These are phyloP conservation scores for Tuber borchii DNA, from an alignment of 495 filamentous ascomycete species.

Conservation along the genomic window DNA sequence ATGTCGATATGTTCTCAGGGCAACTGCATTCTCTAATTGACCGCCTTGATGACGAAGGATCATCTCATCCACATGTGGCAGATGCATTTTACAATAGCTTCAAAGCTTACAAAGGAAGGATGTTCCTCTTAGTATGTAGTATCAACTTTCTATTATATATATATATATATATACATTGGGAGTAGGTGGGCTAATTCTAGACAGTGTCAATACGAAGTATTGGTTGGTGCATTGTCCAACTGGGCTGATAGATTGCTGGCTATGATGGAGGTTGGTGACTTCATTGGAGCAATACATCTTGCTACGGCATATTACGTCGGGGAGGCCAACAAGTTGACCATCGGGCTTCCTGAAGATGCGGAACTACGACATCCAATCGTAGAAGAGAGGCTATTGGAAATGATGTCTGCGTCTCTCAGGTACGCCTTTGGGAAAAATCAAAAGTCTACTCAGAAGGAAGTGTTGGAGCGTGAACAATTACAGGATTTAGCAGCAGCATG, in stretches of 20 bases:
- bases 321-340: conserved; percentile 78
- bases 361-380: conserved; percentile 70
- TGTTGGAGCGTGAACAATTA: conserved; percentile 54
- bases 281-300: conserved; percentile 79
- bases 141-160: background rate
- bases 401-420: conserved; percentile 86
- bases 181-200: conserved; percentile 16
- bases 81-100: conserved; percentile 99
- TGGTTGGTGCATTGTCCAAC: conserved; percentile 84
- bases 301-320: conserved; percentile 90
- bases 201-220: conserved; percentile 76
- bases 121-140: conserved; percentile 62
- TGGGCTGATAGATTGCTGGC: conserved; percentile 98
- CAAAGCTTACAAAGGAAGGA: conserved; percentile 83
- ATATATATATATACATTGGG: background rate
- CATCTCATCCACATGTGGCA: conserved; percentile 87
- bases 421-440: conserved; percentile 67
- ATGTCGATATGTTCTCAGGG: conserved; percentile 75
- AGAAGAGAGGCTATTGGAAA: conserved; percentile 79
- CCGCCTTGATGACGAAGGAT: conserved; percentile 77
- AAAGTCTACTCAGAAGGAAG: conserved; percentile 43
- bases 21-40: conserved; percentile 81
- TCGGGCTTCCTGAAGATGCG: conserved; percentile 86
- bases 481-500: conserved; percentile 74
- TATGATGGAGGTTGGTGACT: conserved; percentile 90